phyloP scores from a whole-genome alignment of 2,329 filamentous ascomycete genomes.

The Triangularia verruculosa region DNA sequence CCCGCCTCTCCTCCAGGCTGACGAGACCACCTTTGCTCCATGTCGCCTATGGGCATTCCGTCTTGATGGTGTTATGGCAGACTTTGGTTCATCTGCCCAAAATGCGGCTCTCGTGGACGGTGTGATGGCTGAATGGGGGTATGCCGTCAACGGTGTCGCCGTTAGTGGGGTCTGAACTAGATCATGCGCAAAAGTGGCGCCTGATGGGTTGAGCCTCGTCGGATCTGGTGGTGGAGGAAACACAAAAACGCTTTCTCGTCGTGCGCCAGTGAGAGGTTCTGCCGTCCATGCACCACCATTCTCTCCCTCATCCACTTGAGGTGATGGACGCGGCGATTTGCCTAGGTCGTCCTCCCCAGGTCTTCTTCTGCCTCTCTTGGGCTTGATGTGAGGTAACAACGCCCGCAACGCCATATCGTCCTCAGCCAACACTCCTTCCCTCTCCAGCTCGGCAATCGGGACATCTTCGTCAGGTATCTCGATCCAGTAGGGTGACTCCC shows the following conservation, averaged over 20 bases:
- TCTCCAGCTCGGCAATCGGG: conserved; percentile 60
- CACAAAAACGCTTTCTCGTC: conserved; percentile 35
- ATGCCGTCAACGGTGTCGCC: conserved; percentile 66
- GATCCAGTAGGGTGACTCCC: conserved; percentile 75
- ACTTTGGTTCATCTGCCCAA: conserved; percentile 68
- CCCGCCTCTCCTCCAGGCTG: conserved; percentile 75
- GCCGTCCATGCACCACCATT: conserved; percentile 49
- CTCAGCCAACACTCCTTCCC: conserved; percentile 80
- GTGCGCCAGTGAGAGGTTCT: conserved; percentile 37
- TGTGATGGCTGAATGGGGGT: conserved; percentile 76
- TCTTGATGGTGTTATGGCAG: conserved; percentile 68
- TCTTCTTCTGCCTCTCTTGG: conserved; percentile 59
- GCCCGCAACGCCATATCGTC: conserved; percentile 87
- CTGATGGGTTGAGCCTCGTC: conserved; percentile 37
- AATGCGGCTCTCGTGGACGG: conserved; percentile 54
- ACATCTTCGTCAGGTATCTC: conserved; percentile 66
- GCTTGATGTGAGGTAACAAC: conserved; percentile 72
- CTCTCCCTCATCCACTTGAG: conserved; percentile 45
- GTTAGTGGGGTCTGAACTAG: conserved; percentile 59
- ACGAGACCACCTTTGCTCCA: conserved; percentile 81
- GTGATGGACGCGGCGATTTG: conserved; percentile 50
- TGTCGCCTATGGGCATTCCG: conserved; percentile 60
- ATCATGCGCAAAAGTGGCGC: conserved; percentile 47
- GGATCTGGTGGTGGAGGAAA: conserved; percentile 37
- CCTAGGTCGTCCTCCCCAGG: conserved; percentile 58